These are phyloP conservation scores for Gillenia trifoliata DNA, from an alignment of 306 rosid species.

Conservation along the genomic window DNA sequence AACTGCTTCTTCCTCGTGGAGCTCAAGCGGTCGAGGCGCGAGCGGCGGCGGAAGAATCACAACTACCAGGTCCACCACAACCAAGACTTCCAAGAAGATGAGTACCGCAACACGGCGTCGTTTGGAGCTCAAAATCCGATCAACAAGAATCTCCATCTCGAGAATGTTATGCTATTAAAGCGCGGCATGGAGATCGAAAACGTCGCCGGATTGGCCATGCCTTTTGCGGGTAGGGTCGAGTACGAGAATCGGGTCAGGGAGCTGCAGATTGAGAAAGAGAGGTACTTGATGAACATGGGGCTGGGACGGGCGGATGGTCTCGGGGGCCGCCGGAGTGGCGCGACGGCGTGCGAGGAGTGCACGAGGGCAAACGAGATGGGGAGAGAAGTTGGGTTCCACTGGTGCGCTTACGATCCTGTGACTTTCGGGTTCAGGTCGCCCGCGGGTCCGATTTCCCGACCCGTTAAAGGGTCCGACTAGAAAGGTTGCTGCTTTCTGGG, in stretches of 20 bases:
- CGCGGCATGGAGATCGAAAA: conserved; percentile 23
- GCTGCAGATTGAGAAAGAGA: conserved; percentile 33
- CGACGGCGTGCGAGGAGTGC: conserved; percentile 44
- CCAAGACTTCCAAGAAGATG: neutral
- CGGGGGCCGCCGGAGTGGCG: neutral
- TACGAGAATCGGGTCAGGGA: conserved; percentile 33
- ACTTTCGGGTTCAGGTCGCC: conserved; percentile 50
- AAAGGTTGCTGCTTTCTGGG: neutral
- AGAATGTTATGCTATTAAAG: conserved; percentile 43
- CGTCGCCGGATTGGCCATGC: conserved; percentile 16
- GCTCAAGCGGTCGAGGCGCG: conserved; percentile 44
- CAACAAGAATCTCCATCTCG: conserved; percentile 24
- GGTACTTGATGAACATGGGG: conserved; percentile 35
- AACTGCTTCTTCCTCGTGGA: conserved; percentile 53
- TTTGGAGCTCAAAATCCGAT: neutral
- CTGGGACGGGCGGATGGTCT: neutral
- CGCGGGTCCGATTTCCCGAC: conserved; percentile 79
- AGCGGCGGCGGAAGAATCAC: conserved; percentile 26
- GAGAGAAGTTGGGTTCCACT: conserved; percentile 45
- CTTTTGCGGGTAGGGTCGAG: conserved; percentile 26
- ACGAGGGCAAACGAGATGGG: conserved; percentile 25
- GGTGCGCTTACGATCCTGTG: conserved; percentile 59
- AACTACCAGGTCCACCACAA: neutral
- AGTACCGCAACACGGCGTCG: neutral
- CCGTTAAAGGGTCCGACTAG: conserved; percentile 35